A percentile compares a stretch with the other conserved stretches of the same genome.
These are phyloP conservation scores for Globisporangium nunn DNA, from an alignment of 352 stramenopile species.

Conservation along the genomic window DNA sequence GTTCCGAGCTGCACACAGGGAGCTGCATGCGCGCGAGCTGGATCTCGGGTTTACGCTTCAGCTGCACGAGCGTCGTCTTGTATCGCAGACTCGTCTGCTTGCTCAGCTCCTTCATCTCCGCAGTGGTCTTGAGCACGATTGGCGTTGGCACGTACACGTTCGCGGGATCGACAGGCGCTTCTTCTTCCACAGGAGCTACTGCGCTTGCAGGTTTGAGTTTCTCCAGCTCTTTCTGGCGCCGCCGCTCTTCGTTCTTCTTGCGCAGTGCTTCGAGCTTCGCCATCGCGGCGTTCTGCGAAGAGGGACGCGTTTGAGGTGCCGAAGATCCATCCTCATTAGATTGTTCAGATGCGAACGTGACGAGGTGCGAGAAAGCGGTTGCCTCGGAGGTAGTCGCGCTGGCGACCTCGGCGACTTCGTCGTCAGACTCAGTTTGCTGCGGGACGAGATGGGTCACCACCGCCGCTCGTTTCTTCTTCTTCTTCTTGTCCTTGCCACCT, in stretches of 20 bases:
- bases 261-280: constrained; percentile 55
- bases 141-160: constrained; percentile 54
- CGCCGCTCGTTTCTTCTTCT: constrained; percentile 19
- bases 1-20: constrained; percentile 96
- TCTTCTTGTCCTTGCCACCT: constrained; percentile 4
- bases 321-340: constrained; percentile 1
- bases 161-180: constrained; percentile 16
- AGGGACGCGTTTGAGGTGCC: constrained; percentile 10
- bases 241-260: constrained; percentile 73
- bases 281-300: constrained; percentile 69
- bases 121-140: constrained; percentile 60
- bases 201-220: constrained; percentile 7
- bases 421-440: constrained; percentile 12
- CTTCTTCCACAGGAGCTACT: constrained; percentile 13
- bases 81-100: constrained; percentile 37
- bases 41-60: constrained; percentile 81
- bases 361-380: neutral
- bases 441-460: constrained; percentile 26
- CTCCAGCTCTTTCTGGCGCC: constrained; percentile 30
- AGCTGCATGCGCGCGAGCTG: constrained; percentile 91
- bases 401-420: no score
- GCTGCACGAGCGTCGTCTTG: constrained; percentile 66
- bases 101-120: constrained; percentile 53
- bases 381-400: neutral
- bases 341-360: constrained; percentile 1